Evolutionary conservation across 176 grass and related monocot species (phyloP), one percentile per base, ranked within the genome.

Genomic region (Melocanna baccifera): DNA sequence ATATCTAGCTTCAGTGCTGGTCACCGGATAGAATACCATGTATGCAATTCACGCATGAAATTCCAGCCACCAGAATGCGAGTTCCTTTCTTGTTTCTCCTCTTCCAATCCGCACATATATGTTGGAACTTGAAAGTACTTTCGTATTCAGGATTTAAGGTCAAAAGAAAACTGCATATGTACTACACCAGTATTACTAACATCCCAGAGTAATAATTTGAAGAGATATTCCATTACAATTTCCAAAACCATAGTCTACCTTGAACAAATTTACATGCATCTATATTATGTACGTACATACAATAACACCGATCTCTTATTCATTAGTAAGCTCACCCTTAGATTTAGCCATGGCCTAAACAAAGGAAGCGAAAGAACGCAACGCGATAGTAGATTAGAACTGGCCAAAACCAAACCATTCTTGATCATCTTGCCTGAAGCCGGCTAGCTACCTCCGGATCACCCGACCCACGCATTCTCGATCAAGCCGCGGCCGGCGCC

Each of bases 181-280:
- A 62, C 13, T 62, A 62, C 59, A 62, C 59, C 28, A 28, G 40
- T 41, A 41, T 41, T 59, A 26, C n/a, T 23, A 25, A 59, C n/a
- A 59, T 25, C n/a, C 25, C 51, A 55, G 9, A 12, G 22, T 11
- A 14, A 29, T 29, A 3, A 10, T 57, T 62, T 36, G 16, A 30
- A 75, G 9, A 19, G 5, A 22, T 42, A 30, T 48, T 62, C 8
- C 29, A 25, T 37, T 61, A 23, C 22, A 58, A 11, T 58, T n/a
- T 58, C 55, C 58, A 61, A 61, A 28, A 26, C 23, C 23, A 28
- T 25, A 26, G 58, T 28, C 58, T 61, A 28, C 26, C 58, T 28
- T 61, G 23, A 26, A 28, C 23, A 28, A 58, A 86, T 86, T 70
- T 79, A 86, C 67, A 86, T 79, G 7, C n/a, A 57, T 42, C 69